Base-by-base conservation (phyloP, 202 grass and related monocot species). In the Panicum hallii region DNA sequence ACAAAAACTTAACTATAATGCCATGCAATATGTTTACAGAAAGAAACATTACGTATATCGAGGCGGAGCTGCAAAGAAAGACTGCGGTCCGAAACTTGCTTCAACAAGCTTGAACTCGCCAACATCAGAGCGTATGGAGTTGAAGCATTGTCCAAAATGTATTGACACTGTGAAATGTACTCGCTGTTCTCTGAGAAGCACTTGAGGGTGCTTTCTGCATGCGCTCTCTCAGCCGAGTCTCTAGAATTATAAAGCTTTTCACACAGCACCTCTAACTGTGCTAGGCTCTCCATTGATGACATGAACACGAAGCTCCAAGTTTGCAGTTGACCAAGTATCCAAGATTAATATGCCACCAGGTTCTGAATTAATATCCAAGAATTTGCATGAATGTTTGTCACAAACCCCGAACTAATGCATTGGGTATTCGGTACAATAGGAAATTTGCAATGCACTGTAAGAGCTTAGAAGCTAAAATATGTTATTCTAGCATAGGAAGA, bases 91-190 rank as follows among this genome's bases (percentile, higher is more conserved):
- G 92, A 93, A 41, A 99, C 93, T 99, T 99, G 97, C 82, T 99
- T 99, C 90, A 99, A 86, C 77, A 99, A 90, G 74, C 93, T 97
- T 92, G 97, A 97, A 90, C 97, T 99, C 6, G 97, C 97, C 90
- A 99, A 82, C 90, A 99, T 99, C 87, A 99, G 81, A 66, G 97
- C 97, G 83, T 99, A 99, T 79, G 97, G 97, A 86, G 91, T 99
- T 70, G 93, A 93, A 61, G 97, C 97, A 91, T 99, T 99, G 82
- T 99, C 97, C 88, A 99, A 90, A 91, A 99, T 99, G 87, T 97
- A 99, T 85, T 99, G 97, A 85, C 97, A 99, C 72, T 99, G 97
- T 34, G 85, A 87, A 90, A 99, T 99, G 85, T 99, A 97, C 83
- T 97, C 97, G 77, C 91, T 90, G 87, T 97, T 99, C 87, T 94